Evolutionary conservation across 2,329 filamentous ascomycete genomes (phyloP).

Genomic region (Arthrobotrys iridis): DNA sequence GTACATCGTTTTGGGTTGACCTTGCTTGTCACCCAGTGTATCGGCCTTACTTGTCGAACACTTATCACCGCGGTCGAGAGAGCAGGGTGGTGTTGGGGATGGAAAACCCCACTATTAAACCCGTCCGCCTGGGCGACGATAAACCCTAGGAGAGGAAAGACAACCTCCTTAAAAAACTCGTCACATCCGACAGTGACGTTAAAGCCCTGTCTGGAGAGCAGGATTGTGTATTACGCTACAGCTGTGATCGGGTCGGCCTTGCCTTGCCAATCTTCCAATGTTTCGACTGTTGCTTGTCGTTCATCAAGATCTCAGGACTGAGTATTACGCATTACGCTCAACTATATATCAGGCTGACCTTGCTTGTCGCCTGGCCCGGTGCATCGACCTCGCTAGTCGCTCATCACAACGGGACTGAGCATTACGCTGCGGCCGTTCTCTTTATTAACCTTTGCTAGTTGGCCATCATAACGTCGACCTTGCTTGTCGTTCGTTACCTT

Average conservation of each 20-base stretch:
- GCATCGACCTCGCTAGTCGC: not conserved
- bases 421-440: too few relatives aligned
- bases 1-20: not conserved
- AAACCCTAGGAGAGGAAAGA: not conserved
- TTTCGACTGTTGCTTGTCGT: not conserved
- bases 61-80: too few relatives aligned
- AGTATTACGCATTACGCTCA: too few relatives aligned
- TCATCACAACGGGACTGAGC: too few relatives aligned
- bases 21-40: not conserved
- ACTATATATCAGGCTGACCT: too few relatives aligned
- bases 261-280: too few relatives aligned
- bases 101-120: conserved; percentile 2
- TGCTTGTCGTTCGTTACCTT: not conserved
- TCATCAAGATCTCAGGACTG: not conserved
- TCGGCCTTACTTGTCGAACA: not conserved
- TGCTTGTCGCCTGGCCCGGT: not conserved
- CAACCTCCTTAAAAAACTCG: conserved; percentile 2
- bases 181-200: conserved; percentile 4
- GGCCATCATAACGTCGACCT: too few relatives aligned
- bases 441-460: too few relatives aligned
- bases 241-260: too few relatives aligned
- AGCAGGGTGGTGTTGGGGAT: too few relatives aligned
- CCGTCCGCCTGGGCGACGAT: not conserved
- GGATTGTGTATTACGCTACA: too few relatives aligned
- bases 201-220: not conserved